Conservation (phyloP, 2,329 filamentous ascomycete genomes). For the Hypoxylon sp. region DNA sequence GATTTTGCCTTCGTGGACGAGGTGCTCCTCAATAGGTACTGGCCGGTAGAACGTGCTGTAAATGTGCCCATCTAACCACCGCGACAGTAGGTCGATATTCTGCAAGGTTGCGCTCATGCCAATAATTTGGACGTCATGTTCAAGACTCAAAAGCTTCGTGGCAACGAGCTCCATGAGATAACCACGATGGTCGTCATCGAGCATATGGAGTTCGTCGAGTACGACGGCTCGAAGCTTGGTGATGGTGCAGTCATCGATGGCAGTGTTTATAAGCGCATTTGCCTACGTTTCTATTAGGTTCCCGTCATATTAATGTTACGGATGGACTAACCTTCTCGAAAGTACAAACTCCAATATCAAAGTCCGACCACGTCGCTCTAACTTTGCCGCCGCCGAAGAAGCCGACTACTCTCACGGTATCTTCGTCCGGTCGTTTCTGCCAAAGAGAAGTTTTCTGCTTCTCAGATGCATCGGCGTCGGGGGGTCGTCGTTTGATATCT, state of each 20-base stretch:
- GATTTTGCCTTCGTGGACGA: constrained; percentile 75
- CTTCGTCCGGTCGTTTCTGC: constrained; percentile 64
- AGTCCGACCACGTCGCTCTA: constrained; percentile 73
- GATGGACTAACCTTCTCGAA: constrained; percentile 71
- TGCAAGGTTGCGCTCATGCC: constrained; percentile 83
- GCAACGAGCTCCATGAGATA: constrained; percentile 79
- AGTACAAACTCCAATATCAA: constrained; percentile 81
- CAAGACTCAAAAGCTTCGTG: constrained; percentile 75
- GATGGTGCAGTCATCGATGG: constrained; percentile 75
- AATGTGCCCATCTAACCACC: constrained; percentile 75
- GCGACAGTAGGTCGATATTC: constrained; percentile 74
- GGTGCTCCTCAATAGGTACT: constrained; percentile 77
- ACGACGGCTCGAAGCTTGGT: constrained; percentile 72
- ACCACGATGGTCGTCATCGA: constrained; percentile 78
- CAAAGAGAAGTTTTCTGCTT: constrained; percentile 55
- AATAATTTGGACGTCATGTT: constrained; percentile 73
- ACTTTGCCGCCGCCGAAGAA: constrained; percentile 79
- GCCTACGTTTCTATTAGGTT: constrained; percentile 58
- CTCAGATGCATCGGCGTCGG: constrained; percentile 45
- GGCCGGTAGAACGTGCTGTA: constrained; percentile 78
- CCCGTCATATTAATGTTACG: constrained; percentile 2
- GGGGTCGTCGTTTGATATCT: constrained; percentile 57
- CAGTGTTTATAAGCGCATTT: constrained; percentile 76
- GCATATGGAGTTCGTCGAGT: constrained; percentile 83
- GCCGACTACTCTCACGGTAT: constrained; percentile 70